Evolutionary conservation across 2,329 filamentous ascomycete species (phyloP).

Genomic region (Ophiognomonia clavigignenti-juglandacearum): DNA sequence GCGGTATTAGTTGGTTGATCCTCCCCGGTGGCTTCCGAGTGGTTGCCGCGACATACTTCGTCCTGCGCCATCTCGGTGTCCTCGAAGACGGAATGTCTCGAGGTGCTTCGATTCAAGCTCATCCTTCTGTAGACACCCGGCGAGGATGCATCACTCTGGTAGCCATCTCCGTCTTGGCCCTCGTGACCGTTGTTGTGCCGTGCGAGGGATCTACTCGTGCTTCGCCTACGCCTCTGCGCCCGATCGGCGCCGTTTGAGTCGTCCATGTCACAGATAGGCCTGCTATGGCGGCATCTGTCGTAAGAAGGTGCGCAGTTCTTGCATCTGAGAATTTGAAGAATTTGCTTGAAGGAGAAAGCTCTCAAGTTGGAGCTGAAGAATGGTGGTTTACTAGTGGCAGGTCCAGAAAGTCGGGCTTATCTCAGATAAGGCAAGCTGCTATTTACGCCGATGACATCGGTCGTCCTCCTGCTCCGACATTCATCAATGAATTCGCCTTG

Average conservation of each 20-base stretch:
- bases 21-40: conserved; percentile 4
- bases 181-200: conserved; percentile 15
- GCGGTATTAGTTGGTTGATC: background rate
- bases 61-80: conserved; percentile 99
- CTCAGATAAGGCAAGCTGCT: too few relatives aligned
- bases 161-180: conserved; percentile 20
- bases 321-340: background rate
- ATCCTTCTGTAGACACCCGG: conserved; percentile 56
- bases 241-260: conserved; percentile 7
- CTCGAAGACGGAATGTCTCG: conserved; percentile 67
- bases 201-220: too few relatives aligned
- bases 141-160: conserved; percentile 16
- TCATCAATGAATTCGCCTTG: too few relatives aligned
- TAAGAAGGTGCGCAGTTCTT: background rate
- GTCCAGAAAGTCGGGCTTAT: too few relatives aligned
- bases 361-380: too few relatives aligned
- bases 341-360: too few relatives aligned
- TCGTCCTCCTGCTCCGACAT: too few relatives aligned
- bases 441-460: too few relatives aligned
- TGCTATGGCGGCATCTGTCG: background rate
- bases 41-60: conserved; percentile 54
- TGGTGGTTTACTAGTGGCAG: too few relatives aligned
- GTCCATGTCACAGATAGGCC: conserved; percentile 9
- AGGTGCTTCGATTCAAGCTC: conserved; percentile 65
- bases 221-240: conserved; percentile 5